A percentile compares a stretch with the other conserved stretches of the same genome.
Conservation (phyloP, 495 filamentous ascomycete genomes). For the Penicillium taxi region DNA sequence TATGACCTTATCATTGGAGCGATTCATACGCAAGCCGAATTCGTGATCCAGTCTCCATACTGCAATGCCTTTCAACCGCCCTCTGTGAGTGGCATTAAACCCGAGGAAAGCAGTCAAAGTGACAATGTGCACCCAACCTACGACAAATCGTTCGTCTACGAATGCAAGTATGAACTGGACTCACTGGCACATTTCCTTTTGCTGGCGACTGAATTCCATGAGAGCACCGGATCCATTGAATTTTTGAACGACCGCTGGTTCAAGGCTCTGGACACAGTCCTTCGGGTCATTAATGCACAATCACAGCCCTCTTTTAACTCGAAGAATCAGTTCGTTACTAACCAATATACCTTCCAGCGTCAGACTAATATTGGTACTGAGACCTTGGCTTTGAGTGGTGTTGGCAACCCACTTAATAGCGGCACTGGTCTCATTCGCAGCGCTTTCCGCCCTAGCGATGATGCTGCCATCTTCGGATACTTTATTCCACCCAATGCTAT, state of each 20-base stretch:
- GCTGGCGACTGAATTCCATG: conserved; percentile 77
- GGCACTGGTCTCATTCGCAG: conserved; percentile 82
- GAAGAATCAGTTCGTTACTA: conserved; percentile 52
- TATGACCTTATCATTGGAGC: conserved; percentile 80
- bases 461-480: conserved; percentile 91
- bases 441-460: conserved; percentile 93
- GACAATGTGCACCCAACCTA: conserved; percentile 83
- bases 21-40: conserved; percentile 94
- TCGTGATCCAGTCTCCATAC: conserved; percentile 88
- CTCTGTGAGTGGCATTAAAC: conserved; percentile 61
- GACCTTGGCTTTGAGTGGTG: conserved; percentile 71
- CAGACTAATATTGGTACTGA: conserved; percentile 77
- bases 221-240: conserved; percentile 64
- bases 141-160: conserved; percentile 77
- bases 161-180: conserved; percentile 99
- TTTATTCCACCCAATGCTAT: conserved; percentile 95
- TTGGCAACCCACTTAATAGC: conserved; percentile 83
- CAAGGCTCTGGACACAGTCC: conserved; percentile 62
- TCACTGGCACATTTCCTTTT: conserved; percentile 88
- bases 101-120: conserved; percentile 64
- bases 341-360: conserved; percentile 82
- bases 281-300: conserved; percentile 69
- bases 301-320: conserved; percentile 69
- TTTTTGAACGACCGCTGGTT: conserved; percentile 79
- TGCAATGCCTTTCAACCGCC: conserved; percentile 99